These are phyloP conservation scores for Lachnellula subtilissima DNA, from an alignment of 2,329 filamentous ascomycete genomes.

Conservation along the genomic window DNA sequence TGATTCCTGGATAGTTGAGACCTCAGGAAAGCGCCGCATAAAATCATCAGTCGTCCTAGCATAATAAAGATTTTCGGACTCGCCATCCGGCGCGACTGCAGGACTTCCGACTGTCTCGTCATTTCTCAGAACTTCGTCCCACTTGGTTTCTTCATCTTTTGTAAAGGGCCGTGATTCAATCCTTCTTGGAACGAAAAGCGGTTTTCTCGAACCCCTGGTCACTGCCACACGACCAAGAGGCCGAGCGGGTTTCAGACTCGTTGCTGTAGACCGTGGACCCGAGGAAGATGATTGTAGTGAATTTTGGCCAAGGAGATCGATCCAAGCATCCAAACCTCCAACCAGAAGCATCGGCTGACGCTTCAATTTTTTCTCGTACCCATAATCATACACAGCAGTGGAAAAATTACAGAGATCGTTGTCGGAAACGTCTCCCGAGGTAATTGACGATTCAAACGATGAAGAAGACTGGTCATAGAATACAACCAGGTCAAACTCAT, in stretches of 20 bases:
- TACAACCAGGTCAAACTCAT: conserved; percentile 80
- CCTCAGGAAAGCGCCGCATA: conserved; percentile 71
- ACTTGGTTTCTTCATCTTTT: conserved; percentile 73
- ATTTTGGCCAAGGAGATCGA: conserved; percentile 65
- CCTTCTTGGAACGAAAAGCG: conserved; percentile 30
- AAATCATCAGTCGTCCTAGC: conserved; percentile 79
- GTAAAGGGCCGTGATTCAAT: conserved; percentile 64
- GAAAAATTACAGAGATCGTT: conserved; percentile 66
- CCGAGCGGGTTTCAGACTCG: conserved; percentile 34
- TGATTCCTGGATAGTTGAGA: conserved; percentile 56
- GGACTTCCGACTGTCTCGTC: conserved; percentile 44
- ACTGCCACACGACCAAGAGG: conserved; percentile 48
- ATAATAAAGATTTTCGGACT: conserved; percentile 47
- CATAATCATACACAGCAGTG: conserved; percentile 78
- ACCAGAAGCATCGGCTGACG: conserved; percentile 70
- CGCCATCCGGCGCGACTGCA: conserved; percentile 39
- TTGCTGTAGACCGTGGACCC: conserved; percentile 31
- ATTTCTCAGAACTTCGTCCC: conserved; percentile 70
- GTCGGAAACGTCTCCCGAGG: conserved; percentile 41
- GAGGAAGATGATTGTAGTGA: conserved; percentile 51
- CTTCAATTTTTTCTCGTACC: conserved; percentile 69
- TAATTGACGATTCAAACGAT: conserved; percentile 30
- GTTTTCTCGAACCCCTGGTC: conserved; percentile 31
- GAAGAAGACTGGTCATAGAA: conserved; percentile 74
- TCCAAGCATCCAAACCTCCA: conserved; percentile 84